Conservation (phyloP, 2,329 filamentous ascomycete species). For the Boeremia exigua region DNA sequence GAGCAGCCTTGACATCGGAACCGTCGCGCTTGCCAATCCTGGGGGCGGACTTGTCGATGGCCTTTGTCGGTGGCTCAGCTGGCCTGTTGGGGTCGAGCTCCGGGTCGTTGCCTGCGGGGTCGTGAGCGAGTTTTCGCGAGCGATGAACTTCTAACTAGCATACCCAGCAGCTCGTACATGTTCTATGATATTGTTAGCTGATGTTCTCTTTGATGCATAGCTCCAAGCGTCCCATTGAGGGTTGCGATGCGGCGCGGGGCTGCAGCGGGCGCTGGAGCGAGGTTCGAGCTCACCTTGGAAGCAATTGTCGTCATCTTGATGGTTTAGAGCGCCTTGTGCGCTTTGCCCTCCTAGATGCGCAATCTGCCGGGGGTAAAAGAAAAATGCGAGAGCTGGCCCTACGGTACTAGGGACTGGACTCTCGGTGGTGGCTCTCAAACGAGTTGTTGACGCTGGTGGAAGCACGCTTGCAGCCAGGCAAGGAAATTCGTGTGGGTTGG, state of each 20-base stretch:
- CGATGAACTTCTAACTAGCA: constrained; percentile 23
- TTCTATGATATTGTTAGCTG: constrained; percentile 69
- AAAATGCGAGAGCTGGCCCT: constrained; percentile 49
- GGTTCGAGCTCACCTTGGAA: constrained; percentile 49
- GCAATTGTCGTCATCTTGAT: constrained; percentile 51
- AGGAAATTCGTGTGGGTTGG: constrained; percentile 26
- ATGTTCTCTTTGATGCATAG: neutral
- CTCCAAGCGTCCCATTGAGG: constrained; percentile 18
- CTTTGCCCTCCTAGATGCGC: constrained; percentile 51
- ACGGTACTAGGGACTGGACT: constrained; percentile 47
- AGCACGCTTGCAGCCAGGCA: constrained; percentile 19
- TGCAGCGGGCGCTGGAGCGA: constrained; percentile 15
- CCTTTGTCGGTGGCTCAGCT: constrained; percentile 81
- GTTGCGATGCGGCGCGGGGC: constrained; percentile 13
- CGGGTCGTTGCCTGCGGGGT: constrained; percentile 68
- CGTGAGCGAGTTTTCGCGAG: constrained; percentile 27
- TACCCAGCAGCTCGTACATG: constrained; percentile 98
- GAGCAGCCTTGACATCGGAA: constrained; percentile 67
- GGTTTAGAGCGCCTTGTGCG: constrained; percentile 54
- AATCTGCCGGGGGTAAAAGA: constrained; percentile 44
- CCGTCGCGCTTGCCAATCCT: constrained; percentile 87
- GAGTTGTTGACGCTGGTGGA: constrained; percentile 40
- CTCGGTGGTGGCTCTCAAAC: constrained; percentile 42
- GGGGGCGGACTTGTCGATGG: constrained; percentile 80
- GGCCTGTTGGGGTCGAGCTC: constrained; percentile 76